Percentiles rank a stretch among this genome's conserved stretches.
These are phyloP conservation scores for Pichia scutulata DNA, from an alignment of 805 yeast genomes.

Conservation along the genomic window DNA sequence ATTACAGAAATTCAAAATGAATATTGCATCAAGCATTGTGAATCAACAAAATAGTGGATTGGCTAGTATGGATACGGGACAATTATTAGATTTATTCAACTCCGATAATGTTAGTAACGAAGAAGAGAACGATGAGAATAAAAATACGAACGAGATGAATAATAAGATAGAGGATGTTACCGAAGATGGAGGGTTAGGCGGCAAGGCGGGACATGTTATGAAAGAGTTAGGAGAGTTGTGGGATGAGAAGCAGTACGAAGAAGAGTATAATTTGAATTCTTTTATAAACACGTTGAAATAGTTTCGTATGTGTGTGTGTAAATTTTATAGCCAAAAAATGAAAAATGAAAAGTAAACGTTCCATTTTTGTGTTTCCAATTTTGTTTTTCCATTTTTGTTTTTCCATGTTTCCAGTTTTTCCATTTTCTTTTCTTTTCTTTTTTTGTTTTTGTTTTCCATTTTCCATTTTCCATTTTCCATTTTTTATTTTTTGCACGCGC, in stretches of 20 bases:
- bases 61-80: slow-evolving; percentile 94
- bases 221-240: slow-evolving; percentile 89
- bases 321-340: no score
- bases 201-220: slow-evolving; percentile 77
- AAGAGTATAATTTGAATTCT: slow-evolving; percentile 89
- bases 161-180: slow-evolving; percentile 25
- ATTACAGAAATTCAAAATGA: slow-evolving; percentile 92
- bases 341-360: no score
- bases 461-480: no score
- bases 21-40: slow-evolving; percentile 91
- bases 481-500: no score
- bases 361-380: no score
- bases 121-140: slow-evolving; percentile 23
- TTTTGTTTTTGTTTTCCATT: no score
- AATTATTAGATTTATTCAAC: slow-evolving; percentile 81
- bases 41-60: slow-evolving; percentile 97
- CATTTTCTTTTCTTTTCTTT: no score
- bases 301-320: no score
- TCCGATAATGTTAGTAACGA: slow-evolving; percentile 46
- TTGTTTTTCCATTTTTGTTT: no score
- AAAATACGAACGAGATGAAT: slow-evolving; percentile 27
- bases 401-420: no score
- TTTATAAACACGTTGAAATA: slow-evolving; percentile 67
- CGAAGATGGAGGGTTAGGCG: slow-evolving; percentile 72
- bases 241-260: slow-evolving; percentile 95